Base-by-base conservation (phyloP, 768 basidiomycete genomes). In the Lactarius indigo region DNA sequence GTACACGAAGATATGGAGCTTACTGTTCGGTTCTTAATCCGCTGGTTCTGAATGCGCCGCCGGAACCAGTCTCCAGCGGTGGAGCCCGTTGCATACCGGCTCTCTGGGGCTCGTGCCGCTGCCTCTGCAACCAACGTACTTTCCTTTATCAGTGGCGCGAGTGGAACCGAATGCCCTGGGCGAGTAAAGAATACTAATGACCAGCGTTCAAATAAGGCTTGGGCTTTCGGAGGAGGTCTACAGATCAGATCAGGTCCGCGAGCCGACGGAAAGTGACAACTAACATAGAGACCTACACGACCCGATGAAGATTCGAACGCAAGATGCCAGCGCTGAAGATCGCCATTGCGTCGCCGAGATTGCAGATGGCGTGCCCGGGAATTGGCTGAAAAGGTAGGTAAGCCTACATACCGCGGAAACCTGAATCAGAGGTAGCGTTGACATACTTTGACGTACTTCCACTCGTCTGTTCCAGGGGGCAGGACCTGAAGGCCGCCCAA, bases 141-240 rank as follows among this genome's bases (percentile, higher is more conserved):
- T 4, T 83, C 78, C 30, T 84, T 80, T 0, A 78, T 74, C 4
- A 89, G 75, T 2, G 88, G 82, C 8, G 79, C 81, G 10, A 90
- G 82, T 1, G 80, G 63, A 42, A 82, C 76, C 2, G 79, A 78
- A 72, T 88, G 81, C 5, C 83, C 84, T 0, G 89, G 88, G n/a
- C 89, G 80, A 0, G 82, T 85, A 75, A 90, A 90, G 75, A 84
- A 90, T 13, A 88, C 89, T 12, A 90, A 76, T 5, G 89, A 90
- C 84, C 86, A 90, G 8, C 90, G 81, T 33, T 84, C 83, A 41
- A 79, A 73, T 9, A 77, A 72, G 4, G 77, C 76, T 74, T 91
- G 90, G 5, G 74, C 68, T 7, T 85, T 84, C 0, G 89, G 89
- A 0, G 89, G 85, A 13, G 87, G 82, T 0, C 72, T 74, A 6